phyloP scores from a whole-genome alignment of 257 asterid species.

The Gentiana dahurica region DNA sequence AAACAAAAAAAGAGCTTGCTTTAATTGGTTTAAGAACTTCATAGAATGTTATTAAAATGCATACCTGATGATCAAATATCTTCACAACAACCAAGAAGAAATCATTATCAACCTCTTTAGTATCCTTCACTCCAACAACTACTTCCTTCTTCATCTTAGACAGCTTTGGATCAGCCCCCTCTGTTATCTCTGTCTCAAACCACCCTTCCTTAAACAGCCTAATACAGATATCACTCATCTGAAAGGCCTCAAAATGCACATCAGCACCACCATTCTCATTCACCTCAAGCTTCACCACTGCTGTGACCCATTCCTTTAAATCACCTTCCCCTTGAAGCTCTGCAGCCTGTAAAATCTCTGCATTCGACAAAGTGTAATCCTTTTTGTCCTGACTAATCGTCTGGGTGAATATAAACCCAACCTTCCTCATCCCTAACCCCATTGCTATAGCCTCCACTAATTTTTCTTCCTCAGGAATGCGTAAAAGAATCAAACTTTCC shows the following conservation, averaged over 20 bases:
- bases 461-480: slow-evolving; percentile 73
- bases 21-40: not conserved
- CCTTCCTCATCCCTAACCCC: slow-evolving; percentile 82
- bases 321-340: slow-evolving; percentile 75
- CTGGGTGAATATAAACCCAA: slow-evolving; percentile 83
- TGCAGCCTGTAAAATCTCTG: slow-evolving; percentile 76
- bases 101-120: slow-evolving; percentile 85
- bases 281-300: slow-evolving; percentile 79
- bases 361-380: slow-evolving; percentile 74
- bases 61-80: slow-evolving; percentile 87
- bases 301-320: slow-evolving; percentile 96
- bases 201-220: slow-evolving; percentile 68
- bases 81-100: slow-evolving; percentile 94
- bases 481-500: slow-evolving; percentile 44
- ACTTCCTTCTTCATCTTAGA: slow-evolving; percentile 89
- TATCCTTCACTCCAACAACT: slow-evolving; percentile 77
- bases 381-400: slow-evolving; percentile 77
- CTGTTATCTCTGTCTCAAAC: slow-evolving; percentile 58
- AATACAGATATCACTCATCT: slow-evolving; percentile 87
- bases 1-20: not conserved
- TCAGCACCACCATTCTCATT: slow-evolving; percentile 53
- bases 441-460: slow-evolving; percentile 66
- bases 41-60: slow-evolving; percentile 6
- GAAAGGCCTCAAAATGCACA: slow-evolving; percentile 67
- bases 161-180: slow-evolving; percentile 74